phyloP scores from a whole-genome alignment of 1,284 basidiomycete species.

The Schizophyllum amplum region DNA sequence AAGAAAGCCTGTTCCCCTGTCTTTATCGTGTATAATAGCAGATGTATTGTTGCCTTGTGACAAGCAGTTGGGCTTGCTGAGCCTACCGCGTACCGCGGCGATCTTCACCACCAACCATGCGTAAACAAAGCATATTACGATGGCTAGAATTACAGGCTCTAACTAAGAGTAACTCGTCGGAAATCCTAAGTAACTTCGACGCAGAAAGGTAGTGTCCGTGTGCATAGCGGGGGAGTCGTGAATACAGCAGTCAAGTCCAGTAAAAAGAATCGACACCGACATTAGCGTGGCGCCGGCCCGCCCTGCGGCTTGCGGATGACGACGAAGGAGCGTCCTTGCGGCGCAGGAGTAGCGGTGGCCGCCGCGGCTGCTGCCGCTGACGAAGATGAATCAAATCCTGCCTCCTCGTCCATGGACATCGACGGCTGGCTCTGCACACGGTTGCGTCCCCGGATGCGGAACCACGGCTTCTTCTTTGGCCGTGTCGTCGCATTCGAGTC shows the following conservation, averaged over 20 bases:
- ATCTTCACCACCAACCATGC: background rate
- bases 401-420: constrained; percentile 25
- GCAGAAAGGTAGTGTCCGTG: constrained; percentile 10
- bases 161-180: background rate
- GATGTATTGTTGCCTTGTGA: too few species aligned
- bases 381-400: background rate
- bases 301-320: constrained; percentile 52
- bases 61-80: too few species aligned
- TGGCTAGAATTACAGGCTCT: background rate
- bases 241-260: background rate
- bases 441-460: constrained; percentile 48
- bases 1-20: too few species aligned
- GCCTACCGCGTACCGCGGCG: too few species aligned
- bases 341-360: constrained; percentile 14
- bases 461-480: constrained; percentile 61
- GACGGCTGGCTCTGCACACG: constrained; percentile 19
- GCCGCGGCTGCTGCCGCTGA: constrained; percentile 24
- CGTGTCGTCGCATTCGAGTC: constrained; percentile 29
- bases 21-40: too few species aligned
- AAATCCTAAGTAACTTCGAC: background rate
- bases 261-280: background rate
- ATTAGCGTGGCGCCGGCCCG: constrained; percentile 20
- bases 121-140: background rate
- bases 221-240: constrained; percentile 12
- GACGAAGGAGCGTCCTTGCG: constrained; percentile 52